Base-by-base conservation (phyloP, 192 early-diverging fungal species). In the Podila clonocystis region DNA sequence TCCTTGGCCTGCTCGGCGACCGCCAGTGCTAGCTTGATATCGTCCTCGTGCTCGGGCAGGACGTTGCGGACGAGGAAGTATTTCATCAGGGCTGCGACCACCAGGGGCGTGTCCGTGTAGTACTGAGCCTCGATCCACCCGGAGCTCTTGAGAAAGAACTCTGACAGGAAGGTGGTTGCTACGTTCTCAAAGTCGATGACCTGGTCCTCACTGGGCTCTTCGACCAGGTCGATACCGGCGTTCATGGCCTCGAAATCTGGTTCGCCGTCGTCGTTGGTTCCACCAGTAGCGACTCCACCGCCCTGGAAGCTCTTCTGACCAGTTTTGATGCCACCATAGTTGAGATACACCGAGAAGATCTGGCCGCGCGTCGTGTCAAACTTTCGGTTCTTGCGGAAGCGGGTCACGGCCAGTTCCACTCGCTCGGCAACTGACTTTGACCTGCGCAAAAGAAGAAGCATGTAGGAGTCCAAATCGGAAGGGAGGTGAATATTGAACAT, bases 351-450 rank as follows among this genome's bases (percentile, higher is more conserved):
- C 19, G 82, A 77, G 65, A 90, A 74, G 49, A 90, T 86, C 58
- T 69, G 61, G 3, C 79, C 73, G 19, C 83, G 83, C n/a, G 68
- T 70, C 7, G 69, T 49, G 9, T 28, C 75, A 34, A 90, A 89
- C 62, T 83, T 86, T 36, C 87, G 87, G 30, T 87, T 90, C 50
- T 88, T 86, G 41, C 83, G 82, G 63, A 87, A 90, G 41, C 82
- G 82, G 36, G 82, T 82, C 34, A 90, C 74, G 0, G 89, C 89
- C 65, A 78, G 63, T 60, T 87, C 89, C 6, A 90, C 82, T 26
- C 89, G 78, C 34, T 87, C 82, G 1, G 82, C 77, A 9, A 84
- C 34, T 11, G 87, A 76, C 34, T 69, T 73, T 20, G 75, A 70
- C 9, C 89, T 90, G 36, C 60, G 29, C 13, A 31, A 20, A 28